These are phyloP conservation scores for Pinus taeda DNA, from an alignment of 75 land plant species.

Conservation along the genomic window DNA sequence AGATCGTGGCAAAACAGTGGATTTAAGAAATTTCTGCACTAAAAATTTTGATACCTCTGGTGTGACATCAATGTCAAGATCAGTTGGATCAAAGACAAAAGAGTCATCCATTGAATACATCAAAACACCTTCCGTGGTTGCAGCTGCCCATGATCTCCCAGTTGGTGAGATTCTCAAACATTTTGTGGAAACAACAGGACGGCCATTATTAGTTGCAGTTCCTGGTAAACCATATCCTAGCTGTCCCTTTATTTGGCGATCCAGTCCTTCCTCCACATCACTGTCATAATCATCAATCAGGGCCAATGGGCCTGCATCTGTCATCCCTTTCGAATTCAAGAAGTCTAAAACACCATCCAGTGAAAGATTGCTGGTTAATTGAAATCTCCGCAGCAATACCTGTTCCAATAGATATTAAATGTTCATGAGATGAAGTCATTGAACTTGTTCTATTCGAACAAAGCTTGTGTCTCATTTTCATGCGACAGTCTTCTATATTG, in stretches of 20 bases:
- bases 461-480: background rate
- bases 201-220: constrained; percentile 58
- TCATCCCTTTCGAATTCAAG: constrained; percentile 92
- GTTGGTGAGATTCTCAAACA: constrained; percentile 86
- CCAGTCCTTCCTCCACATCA: constrained; percentile 66
- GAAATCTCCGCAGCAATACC: constrained; percentile 90
- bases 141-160: constrained; percentile 91
- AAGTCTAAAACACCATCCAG: constrained; percentile 91
- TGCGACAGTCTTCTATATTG: background rate
- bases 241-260: constrained; percentile 50
- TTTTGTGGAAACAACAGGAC: constrained; percentile 74
- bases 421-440: background rate
- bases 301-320: constrained; percentile 89
- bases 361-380: constrained; percentile 70
- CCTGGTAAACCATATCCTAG: constrained; percentile 79
- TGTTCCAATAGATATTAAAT: constrained; percentile 14
- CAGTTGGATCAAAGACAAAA: constrained; percentile 90
- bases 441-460: background rate
- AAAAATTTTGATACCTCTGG: constrained; percentile 64
- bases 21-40: background rate
- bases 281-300: constrained; percentile 80
- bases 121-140: constrained; percentile 92
- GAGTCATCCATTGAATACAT: constrained; percentile 88
- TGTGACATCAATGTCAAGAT: constrained; percentile 93
- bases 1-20: background rate